phyloP scores from a whole-genome alignment of 768 basidiomycete species.

The Suillus sp. region DNA sequence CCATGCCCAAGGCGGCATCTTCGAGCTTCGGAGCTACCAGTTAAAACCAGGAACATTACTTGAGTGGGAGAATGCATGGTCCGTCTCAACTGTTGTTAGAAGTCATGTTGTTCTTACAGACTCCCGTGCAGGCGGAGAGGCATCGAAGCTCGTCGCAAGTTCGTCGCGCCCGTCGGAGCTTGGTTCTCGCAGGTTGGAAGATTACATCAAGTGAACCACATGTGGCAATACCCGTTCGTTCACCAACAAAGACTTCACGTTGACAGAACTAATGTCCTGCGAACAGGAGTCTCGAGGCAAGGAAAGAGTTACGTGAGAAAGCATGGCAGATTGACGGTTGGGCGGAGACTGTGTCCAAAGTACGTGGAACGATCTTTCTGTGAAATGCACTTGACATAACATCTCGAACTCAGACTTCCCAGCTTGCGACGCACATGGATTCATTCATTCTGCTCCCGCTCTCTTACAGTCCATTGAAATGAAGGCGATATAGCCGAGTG shows the following conservation, averaged over 20 bases:
- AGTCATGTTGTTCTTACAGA: slow-evolving; percentile 6
- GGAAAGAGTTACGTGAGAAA: slow-evolving; percentile 84
- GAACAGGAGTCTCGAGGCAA: slow-evolving; percentile 66
- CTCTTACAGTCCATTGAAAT: slow-evolving; percentile 85
- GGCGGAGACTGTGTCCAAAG: slow-evolving; percentile 94
- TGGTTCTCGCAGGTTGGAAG: slow-evolving; percentile 90
- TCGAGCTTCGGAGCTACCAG: slow-evolving; percentile 89
- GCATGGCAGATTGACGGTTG: slow-evolving; percentile 96
- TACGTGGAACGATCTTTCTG: slow-evolving; percentile 30
- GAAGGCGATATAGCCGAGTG: slow-evolving; percentile 12
- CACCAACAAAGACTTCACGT: slow-evolving; percentile 9
- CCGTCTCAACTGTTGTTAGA: slow-evolving; percentile 18
- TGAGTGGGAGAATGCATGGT: slow-evolving; percentile 97
- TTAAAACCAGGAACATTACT: slow-evolving; percentile 86
- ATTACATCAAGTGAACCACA: slow-evolving; percentile 88
- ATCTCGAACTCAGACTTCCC: slow-evolving; percentile 68
- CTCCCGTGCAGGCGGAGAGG: slow-evolving; percentile 72
- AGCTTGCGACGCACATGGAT: slow-evolving; percentile 86
- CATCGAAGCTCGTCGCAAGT: slow-evolving; percentile 89
- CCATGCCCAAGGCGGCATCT: slow-evolving; percentile 83
- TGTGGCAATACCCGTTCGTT: slow-evolving; percentile 95
- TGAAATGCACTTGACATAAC: background rate
- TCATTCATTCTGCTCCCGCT: slow-evolving; percentile 80
- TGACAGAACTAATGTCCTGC: slow-evolving; percentile 16
- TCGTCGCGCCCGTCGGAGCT: slow-evolving; percentile 85